Percentiles rank a stretch among this genome's conserved stretches.
These are phyloP conservation scores for Magnusiomyces fungicola DNA, from an alignment of 1,139 yeast species.

Conservation along the genomic window DNA sequence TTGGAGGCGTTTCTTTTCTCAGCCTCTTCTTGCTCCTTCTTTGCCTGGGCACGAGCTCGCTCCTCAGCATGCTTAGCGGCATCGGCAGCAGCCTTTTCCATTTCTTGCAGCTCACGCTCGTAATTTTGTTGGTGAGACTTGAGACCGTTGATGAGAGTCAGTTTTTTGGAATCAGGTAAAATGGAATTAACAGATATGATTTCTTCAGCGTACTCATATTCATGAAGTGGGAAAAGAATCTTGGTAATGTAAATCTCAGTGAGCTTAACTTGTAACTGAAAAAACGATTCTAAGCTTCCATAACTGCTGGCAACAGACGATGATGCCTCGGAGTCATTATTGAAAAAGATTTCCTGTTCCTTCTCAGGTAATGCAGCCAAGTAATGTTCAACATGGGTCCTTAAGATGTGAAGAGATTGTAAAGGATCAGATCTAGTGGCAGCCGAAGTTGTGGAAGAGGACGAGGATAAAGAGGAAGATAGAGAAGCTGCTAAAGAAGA, in stretches of 20 bases:
- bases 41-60: not conserved
- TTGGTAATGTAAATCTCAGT: constrained; percentile 1
- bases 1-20: too few relatives aligned
- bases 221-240: constrained; percentile 4
- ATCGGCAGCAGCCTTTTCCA: not conserved
- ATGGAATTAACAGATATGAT: not conserved
- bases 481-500: not conserved
- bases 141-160: not conserved
- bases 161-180: not conserved
- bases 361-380: not conserved
- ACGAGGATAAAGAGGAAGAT: not conserved
- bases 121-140: not conserved
- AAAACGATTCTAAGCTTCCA: not conserved
- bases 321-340: not conserved
- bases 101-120: not conserved
- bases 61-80: not conserved
- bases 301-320: not conserved
- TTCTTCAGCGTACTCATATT: constrained; percentile 1
- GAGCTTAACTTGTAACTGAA: not conserved
- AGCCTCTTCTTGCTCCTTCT: too few relatives aligned
- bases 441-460: not conserved
- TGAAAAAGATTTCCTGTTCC: not conserved
- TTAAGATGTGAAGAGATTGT: not conserved
- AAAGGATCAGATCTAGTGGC: not conserved
- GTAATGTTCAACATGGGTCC: constrained; percentile 1